Evolutionary conservation across 768 basidiomycete genomes (phyloP).

Genomic region (Coprinopsis strossmayeri): DNA sequence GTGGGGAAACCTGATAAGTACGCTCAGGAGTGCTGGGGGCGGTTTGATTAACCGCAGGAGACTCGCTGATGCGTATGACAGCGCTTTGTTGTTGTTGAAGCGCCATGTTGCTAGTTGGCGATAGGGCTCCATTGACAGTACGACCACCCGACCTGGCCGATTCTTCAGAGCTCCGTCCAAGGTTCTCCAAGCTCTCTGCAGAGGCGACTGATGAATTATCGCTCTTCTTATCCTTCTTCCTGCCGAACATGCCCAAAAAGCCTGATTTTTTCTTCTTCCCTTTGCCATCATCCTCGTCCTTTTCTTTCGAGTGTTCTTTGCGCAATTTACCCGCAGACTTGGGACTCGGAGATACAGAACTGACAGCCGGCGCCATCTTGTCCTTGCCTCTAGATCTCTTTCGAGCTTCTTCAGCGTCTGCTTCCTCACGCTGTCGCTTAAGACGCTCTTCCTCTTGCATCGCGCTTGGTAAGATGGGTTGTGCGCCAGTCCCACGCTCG

Average conservation of each 20-base stretch:
- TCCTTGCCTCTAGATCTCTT: constrained; percentile 49
- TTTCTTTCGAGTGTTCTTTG: constrained; percentile 32
- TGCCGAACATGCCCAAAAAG: constrained; percentile 75
- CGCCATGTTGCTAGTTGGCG: constrained; percentile 47
- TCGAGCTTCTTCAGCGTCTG: constrained; percentile 29
- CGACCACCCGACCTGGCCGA: constrained; percentile 49
- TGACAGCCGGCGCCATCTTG: constrained; percentile 41
- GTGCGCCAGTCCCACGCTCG: constrained; percentile 17
- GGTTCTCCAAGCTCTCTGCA: constrained; percentile 43
- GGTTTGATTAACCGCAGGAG: constrained; percentile 15
- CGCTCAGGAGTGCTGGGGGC: constrained; percentile 17
- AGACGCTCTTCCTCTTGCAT: constrained; percentile 28
- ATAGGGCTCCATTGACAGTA: constrained; percentile 30
- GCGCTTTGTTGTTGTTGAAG: constrained; percentile 58
- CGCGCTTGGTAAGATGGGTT: constrained; percentile 27
- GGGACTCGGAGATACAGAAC: constrained; percentile 27
- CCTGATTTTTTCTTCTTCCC: constrained; percentile 65
- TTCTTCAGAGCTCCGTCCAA: constrained; percentile 49
- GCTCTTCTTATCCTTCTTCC: constrained; percentile 64
- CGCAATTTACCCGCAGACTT: constrained; percentile 32
- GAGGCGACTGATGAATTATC: constrained; percentile 38
- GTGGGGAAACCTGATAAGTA: constrained; percentile 49
- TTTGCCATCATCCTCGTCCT: constrained; percentile 26
- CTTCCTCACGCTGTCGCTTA: constrained; percentile 44
- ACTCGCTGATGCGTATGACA: constrained; percentile 19